phyloP scores from a whole-genome alignment of 2,329 filamentous ascomycete species.

The Penicillium oxalicum region DNA sequence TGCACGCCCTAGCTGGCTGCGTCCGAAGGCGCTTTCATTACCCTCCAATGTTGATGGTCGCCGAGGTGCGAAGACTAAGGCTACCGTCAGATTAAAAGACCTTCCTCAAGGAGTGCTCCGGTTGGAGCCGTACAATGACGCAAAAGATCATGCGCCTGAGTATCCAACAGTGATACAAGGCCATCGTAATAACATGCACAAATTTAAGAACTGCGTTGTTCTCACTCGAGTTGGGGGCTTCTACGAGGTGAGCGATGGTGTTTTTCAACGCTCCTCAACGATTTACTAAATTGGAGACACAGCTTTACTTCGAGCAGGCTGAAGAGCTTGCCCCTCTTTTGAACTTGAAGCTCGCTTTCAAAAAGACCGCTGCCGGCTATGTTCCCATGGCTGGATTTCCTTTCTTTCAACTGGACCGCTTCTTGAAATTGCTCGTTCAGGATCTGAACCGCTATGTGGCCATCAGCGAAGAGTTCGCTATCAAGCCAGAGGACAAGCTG shows the following conservation, averaged over 20 bases:
- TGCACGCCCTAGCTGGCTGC: conserved; percentile 21
- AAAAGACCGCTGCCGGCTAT: conserved; percentile 69
- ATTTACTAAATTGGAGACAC: background rate
- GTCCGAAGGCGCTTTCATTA: conserved; percentile 12
- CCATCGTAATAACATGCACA: conserved; percentile 80
- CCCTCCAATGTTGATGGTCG: conserved; percentile 11
- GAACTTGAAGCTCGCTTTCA: conserved; percentile 77
- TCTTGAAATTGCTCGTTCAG: conserved; percentile 86
- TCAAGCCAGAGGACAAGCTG: conserved; percentile 61
- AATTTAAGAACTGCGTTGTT: conserved; percentile 83
- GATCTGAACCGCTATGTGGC: conserved; percentile 88
- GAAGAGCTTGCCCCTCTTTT: conserved; percentile 80
- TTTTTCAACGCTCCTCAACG: no score
- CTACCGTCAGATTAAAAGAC: conserved; percentile 40
- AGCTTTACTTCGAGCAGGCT: conserved; percentile 91
- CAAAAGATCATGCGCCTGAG: conserved; percentile 45
- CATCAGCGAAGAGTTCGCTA: conserved; percentile 85
- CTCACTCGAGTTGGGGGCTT: conserved; percentile 91
- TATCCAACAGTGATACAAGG: conserved; percentile 90
- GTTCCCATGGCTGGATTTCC: conserved; percentile 96
- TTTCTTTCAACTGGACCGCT: conserved; percentile 85
- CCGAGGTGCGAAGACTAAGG: conserved; percentile 34
- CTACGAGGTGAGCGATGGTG: conserved; percentile 60
- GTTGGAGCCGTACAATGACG: conserved; percentile 37
- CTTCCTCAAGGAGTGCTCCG: conserved; percentile 54